A percentile compares a stretch with the other conserved stretches of the same genome.
Conservation (phyloP, 257 asterid species). For the Verbena officinalis region DNA sequence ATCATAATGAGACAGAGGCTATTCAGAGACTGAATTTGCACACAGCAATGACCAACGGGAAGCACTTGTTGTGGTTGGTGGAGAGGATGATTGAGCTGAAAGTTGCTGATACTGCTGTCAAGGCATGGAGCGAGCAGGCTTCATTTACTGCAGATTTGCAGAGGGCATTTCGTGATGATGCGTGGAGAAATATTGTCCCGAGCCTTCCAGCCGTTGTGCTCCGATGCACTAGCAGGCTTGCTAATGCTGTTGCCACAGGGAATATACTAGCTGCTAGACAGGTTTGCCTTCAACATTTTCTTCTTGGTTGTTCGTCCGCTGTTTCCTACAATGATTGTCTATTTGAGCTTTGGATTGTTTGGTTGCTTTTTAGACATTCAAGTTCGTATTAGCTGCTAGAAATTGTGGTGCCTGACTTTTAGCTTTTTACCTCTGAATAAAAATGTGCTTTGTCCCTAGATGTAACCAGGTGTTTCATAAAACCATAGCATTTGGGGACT, state of each 20-base stretch:
- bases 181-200: conserved; percentile 77
- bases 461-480: neutral
- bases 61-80: conserved; percentile 85
- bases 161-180: conserved; percentile 76
- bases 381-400: neutral
- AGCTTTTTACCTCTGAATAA: neutral
- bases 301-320: conserved; percentile 17
- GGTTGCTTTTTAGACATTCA: conserved; percentile 17
- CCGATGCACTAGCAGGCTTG: conserved; percentile 84
- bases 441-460: neutral
- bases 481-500: neutral
- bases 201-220: conserved; percentile 78
- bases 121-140: conserved; percentile 82
- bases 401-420: conserved; percentile 3
- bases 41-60: conserved; percentile 74
- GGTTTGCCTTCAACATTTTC: conserved; percentile 43
- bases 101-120: conserved; percentile 87
- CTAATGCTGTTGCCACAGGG: conserved; percentile 75
- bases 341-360: neutral
- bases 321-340: conserved; percentile 4
- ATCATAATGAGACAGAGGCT: conserved; percentile 86
- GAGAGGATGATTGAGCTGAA: conserved; percentile 97
- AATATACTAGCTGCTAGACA: conserved; percentile 69
- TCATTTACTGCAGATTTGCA: conserved; percentile 71
- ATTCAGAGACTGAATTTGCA: conserved; percentile 90